These are phyloP conservation scores for Chlamydomonas sphaeroides DNA, from an alignment of 139 green algal genomes.

Conservation along the genomic window DNA sequence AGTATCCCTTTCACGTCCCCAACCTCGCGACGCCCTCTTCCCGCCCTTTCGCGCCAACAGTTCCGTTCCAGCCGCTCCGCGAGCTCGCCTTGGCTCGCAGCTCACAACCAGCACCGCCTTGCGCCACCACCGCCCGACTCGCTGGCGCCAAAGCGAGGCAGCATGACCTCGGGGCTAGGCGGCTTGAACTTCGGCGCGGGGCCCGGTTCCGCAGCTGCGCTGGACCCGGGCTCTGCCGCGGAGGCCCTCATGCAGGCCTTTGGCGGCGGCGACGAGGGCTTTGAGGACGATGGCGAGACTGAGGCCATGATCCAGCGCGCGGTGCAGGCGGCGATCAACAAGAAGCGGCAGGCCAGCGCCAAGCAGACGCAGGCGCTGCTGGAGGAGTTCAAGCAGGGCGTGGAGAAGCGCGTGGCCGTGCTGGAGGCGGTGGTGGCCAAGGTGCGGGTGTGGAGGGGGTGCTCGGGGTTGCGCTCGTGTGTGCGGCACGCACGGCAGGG, in stretches of 20 bases:
- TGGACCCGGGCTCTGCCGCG: background rate
- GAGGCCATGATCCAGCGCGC: slow-evolving; percentile 24
- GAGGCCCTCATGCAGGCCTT: background rate
- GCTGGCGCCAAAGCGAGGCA: background rate
- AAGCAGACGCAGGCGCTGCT: slow-evolving; percentile 18
- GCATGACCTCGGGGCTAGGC: too few species aligned
- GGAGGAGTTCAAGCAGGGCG: slow-evolving; percentile 5
- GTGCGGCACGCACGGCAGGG: too few species aligned
- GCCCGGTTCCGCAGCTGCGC: background rate
- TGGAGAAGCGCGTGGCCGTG: background rate
- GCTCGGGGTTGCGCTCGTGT: too few species aligned
- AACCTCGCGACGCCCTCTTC: too few species aligned
- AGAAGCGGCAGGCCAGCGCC: background rate
- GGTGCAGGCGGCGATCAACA: slow-evolving; percentile 2
- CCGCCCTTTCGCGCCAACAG: too few species aligned
- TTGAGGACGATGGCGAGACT: slow-evolving; percentile 9
- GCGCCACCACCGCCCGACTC: too few species aligned
- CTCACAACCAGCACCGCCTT: too few species aligned
- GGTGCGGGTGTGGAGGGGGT: background rate
- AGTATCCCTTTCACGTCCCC: too few species aligned
- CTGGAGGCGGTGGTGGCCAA: slow-evolving; percentile 4
- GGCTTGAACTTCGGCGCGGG: background rate
- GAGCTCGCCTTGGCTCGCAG: too few species aligned
- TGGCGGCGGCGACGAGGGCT: background rate
- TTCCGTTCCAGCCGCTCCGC: too few species aligned